Conservation (phyloP, 129 eudicot genomes). For the Pittosporum tobira region DNA sequence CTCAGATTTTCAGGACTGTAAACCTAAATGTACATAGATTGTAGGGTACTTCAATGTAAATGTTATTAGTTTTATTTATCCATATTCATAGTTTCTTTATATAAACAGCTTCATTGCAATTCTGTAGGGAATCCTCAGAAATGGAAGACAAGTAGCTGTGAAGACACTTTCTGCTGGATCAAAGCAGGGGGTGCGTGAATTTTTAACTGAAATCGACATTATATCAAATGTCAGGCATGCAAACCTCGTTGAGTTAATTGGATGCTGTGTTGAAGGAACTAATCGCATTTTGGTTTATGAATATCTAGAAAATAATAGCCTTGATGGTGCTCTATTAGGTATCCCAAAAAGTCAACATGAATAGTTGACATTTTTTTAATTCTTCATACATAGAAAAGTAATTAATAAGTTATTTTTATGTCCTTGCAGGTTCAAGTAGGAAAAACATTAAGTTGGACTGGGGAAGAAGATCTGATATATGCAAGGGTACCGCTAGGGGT, state of each 20-base stretch:
- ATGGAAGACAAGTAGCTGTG: conserved; percentile 72
- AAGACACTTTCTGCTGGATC: conserved; percentile 79
- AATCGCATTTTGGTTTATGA: conserved; percentile 72
- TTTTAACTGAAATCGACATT: conserved; percentile 69
- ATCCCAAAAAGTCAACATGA: background rate
- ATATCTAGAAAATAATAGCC: conserved; percentile 85
- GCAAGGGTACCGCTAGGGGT: conserved; percentile 76
- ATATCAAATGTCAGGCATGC: conserved; percentile 76
- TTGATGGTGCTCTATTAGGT: conserved; percentile 47
- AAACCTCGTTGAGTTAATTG: conserved; percentile 78
- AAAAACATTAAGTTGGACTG: conserved; percentile 39
- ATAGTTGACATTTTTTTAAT: background rate
- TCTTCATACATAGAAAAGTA: background rate
- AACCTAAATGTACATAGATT: background rate
- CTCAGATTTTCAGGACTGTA: background rate
- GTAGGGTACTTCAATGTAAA: background rate
- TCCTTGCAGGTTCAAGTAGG: conserved; percentile 43
- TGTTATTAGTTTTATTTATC: background rate
- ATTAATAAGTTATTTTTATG: background rate
- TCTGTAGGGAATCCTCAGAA: conserved; percentile 63
- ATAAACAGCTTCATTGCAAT: background rate
- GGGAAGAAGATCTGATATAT: conserved; percentile 60
- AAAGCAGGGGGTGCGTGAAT: conserved; percentile 85
- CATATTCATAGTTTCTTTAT: background rate
- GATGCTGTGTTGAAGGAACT: conserved; percentile 76